Evolutionary conservation across 441 rosid genomes (phyloP).

Genomic region (Adansonia madagascariensis): DNA sequence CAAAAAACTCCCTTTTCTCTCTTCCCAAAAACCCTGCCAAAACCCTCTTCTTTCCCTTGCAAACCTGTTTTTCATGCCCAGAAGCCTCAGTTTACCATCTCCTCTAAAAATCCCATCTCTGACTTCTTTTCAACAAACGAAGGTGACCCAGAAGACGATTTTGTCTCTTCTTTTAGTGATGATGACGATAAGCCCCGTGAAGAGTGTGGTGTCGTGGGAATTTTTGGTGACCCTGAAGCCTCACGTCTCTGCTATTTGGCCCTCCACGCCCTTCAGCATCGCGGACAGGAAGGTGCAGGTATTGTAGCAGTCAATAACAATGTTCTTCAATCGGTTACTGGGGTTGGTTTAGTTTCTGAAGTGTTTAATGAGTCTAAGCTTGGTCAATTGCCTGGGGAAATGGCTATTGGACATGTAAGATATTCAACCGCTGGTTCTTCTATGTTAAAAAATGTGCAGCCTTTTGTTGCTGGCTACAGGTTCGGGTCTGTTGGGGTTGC

Average conservation of each 20-base stretch:
- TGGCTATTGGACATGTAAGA: conserved; percentile 85
- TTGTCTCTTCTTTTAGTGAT: conserved; percentile 24
- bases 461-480: conserved; percentile 79
- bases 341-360: conserved; percentile 94
- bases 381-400: conserved; percentile 71
- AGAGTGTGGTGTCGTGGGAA: conserved; percentile 95
- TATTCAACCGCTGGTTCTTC: conserved; percentile 36
- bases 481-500: conserved; percentile 87
- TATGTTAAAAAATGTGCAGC: conserved; percentile 50
- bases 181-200: conserved; percentile 84
- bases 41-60: conserved; percentile 36
- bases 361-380: conserved; percentile 80
- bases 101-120: conserved; percentile 42
- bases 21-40: conserved; percentile 39
- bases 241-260: conserved; percentile 45
- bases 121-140: conserved; percentile 25
- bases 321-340: conserved; percentile 79
- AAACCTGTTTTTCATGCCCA: conserved; percentile 20
- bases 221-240: conserved; percentile 88
- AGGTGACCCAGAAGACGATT: conserved; percentile 27
- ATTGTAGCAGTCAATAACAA: conserved; percentile 73
- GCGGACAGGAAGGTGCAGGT: conserved; percentile 97
- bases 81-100: conserved; percentile 26
- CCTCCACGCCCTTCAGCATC: conserved; percentile 24
- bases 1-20: conserved; percentile 27